These are phyloP conservation scores for Thalassia testudinum DNA, from an alignment of 116 monocot genomes.

Conservation along the genomic window DNA sequence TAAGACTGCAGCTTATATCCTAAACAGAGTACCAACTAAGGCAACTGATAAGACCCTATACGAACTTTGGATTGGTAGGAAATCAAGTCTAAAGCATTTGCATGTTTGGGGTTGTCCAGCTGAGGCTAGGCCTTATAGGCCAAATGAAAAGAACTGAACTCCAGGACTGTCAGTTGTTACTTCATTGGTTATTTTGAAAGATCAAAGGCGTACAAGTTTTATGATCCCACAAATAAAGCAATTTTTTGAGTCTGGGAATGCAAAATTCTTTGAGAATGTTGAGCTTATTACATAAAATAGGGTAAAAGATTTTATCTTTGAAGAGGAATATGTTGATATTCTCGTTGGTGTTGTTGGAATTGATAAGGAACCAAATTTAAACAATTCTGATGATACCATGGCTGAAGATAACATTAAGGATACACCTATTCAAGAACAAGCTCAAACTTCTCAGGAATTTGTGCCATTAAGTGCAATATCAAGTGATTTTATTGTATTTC, in stretches of 20 bases:
- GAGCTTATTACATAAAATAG: not conserved
- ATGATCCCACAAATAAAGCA: slow-evolving; percentile 2
- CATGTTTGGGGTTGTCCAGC: slow-evolving; percentile 7
- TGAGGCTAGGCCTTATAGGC: slow-evolving; percentile 2
- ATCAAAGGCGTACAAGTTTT: slow-evolving; percentile 5
- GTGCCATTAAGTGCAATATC: slow-evolving; percentile 1
- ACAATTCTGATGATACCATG: not conserved
- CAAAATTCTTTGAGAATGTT: slow-evolving; percentile 14
- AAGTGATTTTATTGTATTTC: slow-evolving; percentile 1
- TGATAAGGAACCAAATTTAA: not conserved
- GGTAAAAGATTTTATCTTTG: slow-evolving; percentile 8
- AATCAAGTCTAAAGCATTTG: slow-evolving; percentile 6
- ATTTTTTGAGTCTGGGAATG: slow-evolving; percentile 13
- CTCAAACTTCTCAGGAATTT: not conserved
- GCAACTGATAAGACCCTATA: slow-evolving; percentile 9
- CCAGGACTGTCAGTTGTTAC: slow-evolving; percentile 11
- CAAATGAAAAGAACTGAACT: slow-evolving; percentile 17
- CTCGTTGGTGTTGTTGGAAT: not conserved
- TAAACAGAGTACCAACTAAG: slow-evolving; percentile 15
- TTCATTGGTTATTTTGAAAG: slow-evolving; percentile 10
- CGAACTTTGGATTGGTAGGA: too few relatives aligned
- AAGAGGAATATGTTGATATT: slow-evolving; percentile 9
- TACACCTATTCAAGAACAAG: not conserved
- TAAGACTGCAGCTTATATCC: slow-evolving; percentile 11
- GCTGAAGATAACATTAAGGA: not conserved